Evolutionary conservation across 2,329 filamentous ascomycete genomes (phyloP).

Genomic region (Bretziella fagacearum): DNA sequence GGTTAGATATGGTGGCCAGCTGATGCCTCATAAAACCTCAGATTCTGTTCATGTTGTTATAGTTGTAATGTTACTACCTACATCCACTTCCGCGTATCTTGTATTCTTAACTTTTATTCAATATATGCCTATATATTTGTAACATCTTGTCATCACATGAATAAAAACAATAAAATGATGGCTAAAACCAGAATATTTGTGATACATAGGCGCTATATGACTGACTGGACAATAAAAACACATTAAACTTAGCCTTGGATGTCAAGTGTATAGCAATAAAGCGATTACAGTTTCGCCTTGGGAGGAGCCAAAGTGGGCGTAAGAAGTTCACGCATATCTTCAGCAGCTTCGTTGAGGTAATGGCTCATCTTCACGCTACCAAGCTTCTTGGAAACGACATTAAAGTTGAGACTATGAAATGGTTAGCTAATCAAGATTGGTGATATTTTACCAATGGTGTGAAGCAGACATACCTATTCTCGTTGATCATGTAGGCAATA

Average conservation of each 20-base stretch:
- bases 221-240: not conserved
- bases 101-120: not conserved
- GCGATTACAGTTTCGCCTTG: conserved; percentile 68
- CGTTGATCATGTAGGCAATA: conserved; percentile 99
- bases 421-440: not conserved
- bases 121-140: not conserved
- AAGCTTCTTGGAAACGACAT: conserved; percentile 84
- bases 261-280: not conserved
- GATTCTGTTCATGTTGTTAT: not conserved
- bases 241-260: not conserved
- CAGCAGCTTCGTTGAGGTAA: conserved; percentile 85
- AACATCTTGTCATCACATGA: too few species aligned
- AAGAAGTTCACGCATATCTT: conserved; percentile 76
- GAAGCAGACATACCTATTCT: conserved; percentile 43
- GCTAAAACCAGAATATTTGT: not conserved
- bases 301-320: conserved; percentile 59
- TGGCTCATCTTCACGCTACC: conserved; percentile 88
- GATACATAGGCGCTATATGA: too few species aligned
- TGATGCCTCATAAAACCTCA: too few species aligned
- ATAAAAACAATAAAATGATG: too few species aligned
- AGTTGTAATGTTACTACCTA: not conserved
- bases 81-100: too few species aligned
- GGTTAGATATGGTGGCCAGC: too few species aligned
- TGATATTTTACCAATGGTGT: not conserved
- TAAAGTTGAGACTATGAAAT: conserved; percentile 69